Base-by-base conservation (phyloP, 805 yeast genomes). In the Wickerhamomyces sydowiorum region DNA sequence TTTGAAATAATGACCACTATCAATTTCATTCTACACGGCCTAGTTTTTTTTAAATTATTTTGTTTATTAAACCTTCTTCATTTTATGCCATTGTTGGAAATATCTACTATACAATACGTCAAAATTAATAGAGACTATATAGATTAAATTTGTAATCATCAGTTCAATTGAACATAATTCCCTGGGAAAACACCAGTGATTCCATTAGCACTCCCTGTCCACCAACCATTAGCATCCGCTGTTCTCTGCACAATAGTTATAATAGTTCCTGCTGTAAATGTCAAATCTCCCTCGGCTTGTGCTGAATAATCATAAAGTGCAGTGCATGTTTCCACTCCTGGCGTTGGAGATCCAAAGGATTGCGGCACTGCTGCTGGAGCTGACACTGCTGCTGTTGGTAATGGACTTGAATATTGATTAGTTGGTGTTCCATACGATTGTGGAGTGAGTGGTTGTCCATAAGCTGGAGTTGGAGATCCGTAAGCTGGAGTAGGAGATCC, bases 181-280 rank as follows among this genome's bases (percentile, higher is more conserved):
- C 96, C 99, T 6, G 99, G 99, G 70, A 95, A 93, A 10, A 82
- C 84, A 44, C 99, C 99, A 45, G 83, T 81, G 45, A 72, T 82
- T 8, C 96, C 97, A 53, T 88, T 86, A 48, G 75, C 67, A 31
- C 73, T 66, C 13, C 99, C 99, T 0, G 96, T 88, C 99, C 99
- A 93, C 99, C 99, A 93, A 6, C 96, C 99, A 55, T 87, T 88
- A 40, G 81, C 74, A 60, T 89, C 96, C 0, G 77, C 71, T 1
- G 96, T 84, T 56, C 87, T 81, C 58, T 88, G 86, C 3, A 89
- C 77, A 45, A 93, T 72, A 53, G 86, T 86, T 50, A 93, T 90
- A 24, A 80, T 75, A 18, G 90, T 84, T 19, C 98, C 99, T 0
- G 96, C 96, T 27, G 80, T 73, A 68, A 93, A 87, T 17, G 85